Percentiles rank a stretch among this genome's conserved stretches.
Conservation (phyloP, 2,329 filamentous ascomycete genomes). For the Daldinia sp. region DNA sequence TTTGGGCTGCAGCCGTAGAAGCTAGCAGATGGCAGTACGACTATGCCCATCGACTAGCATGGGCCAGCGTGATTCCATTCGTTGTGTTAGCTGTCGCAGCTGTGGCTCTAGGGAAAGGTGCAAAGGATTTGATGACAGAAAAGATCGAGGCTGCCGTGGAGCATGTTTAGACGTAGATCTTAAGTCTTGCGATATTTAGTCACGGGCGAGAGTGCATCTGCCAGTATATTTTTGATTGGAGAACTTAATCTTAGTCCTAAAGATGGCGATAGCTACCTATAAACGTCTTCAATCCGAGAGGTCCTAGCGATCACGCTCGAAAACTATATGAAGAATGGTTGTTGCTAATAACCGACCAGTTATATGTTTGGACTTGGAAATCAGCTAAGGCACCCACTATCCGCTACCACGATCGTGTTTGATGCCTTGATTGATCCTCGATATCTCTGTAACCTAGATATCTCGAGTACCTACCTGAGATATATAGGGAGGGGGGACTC, state of each 20-base stretch:
- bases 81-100: slow-evolving; percentile 57
- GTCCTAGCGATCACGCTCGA: neutral
- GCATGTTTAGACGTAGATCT: slow-evolving; percentile 34
- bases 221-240: too few relatives aligned
- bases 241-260: too few relatives aligned
- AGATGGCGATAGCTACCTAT: too few relatives aligned
- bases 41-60: slow-evolving; percentile 58
- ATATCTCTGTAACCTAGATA: too few relatives aligned
- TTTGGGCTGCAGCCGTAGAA: slow-evolving; percentile 50
- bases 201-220: too few relatives aligned
- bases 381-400: neutral
- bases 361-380: neutral
- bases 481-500: too few relatives aligned
- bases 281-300: neutral
- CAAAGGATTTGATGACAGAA: slow-evolving; percentile 62
- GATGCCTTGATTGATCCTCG: neutral
- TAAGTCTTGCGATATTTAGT: too few relatives aligned
- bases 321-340: neutral
- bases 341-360: neutral
- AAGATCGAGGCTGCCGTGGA: slow-evolving; percentile 62
- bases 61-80: slow-evolving; percentile 61
- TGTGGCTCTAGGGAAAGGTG: slow-evolving; percentile 55
- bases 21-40: slow-evolving; percentile 57
- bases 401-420: neutral
- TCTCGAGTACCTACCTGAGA: too few relatives aligned